phyloP scores from a whole-genome alignment of 1,139 yeast genomes.

The Yamadazyma taylorii region DNA sequence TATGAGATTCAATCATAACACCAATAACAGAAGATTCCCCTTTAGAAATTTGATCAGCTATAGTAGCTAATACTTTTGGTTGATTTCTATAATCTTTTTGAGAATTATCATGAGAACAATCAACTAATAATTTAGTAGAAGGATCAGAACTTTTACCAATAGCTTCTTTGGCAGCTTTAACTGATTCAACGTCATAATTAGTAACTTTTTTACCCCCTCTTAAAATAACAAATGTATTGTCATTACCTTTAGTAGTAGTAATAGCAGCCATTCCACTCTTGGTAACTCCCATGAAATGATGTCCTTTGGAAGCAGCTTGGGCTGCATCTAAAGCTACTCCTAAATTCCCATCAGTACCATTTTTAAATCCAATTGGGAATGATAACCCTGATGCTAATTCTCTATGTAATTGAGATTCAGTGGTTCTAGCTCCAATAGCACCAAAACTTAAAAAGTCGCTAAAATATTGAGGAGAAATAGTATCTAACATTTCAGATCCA shows the following conservation, averaged over 20 bases:
- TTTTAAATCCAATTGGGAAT: conserved; percentile 96
- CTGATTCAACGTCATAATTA: conserved; percentile 79
- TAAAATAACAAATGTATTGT: conserved; percentile 84
- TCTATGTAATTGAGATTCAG: conserved; percentile 95
- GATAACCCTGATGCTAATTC: conserved; percentile 93
- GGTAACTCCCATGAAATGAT: conserved; percentile 91
- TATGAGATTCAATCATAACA: conserved; percentile 93
- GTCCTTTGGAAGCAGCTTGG: conserved; percentile 89
- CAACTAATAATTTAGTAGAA: conserved; percentile 70
- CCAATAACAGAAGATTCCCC: conserved; percentile 86
- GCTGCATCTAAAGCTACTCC: conserved; percentile 94
- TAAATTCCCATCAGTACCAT: conserved; percentile 92
- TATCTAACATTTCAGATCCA: conserved; percentile 97
- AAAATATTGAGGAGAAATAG: conserved; percentile 92
- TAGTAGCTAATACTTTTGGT: conserved; percentile 79
- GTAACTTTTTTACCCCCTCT: conserved; percentile 96
- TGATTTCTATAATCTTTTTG: conserved; percentile 92
- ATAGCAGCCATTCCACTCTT: conserved; percentile 89
- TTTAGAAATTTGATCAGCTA: conserved; percentile 74
- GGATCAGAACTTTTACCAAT: conserved; percentile 45
- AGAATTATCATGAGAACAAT: conserved; percentile 97
- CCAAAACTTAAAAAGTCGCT: conserved; percentile 90
- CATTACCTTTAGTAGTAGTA: conserved; percentile 92
- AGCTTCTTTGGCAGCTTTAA: conserved; percentile 67
- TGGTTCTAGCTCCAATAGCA: conserved; percentile 97